phyloP scores from a whole-genome alignment of 345 rosid species.

The Gynandropsis gynandra region DNA sequence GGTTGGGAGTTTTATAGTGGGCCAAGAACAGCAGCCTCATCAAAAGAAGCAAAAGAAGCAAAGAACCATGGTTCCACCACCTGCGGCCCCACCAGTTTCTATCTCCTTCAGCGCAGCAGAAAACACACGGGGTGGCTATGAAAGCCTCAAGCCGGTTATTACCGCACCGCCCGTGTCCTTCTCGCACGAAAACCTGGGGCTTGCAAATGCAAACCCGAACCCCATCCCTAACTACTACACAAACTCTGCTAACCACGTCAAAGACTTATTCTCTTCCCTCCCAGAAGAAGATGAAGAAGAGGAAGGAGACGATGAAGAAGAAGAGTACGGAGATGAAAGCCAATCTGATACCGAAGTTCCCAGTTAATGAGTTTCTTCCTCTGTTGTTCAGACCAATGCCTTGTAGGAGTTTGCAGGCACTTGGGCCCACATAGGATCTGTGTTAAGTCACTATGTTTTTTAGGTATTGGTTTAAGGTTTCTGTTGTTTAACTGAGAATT shows the following conservation, averaged over 20 bases:
- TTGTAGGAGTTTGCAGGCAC: no score
- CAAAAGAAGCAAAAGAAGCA: constrained; percentile 52
- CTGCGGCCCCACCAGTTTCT: constrained; percentile 22
- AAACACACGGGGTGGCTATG: constrained; percentile 21
- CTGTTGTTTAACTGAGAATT: no score
- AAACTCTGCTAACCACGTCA: constrained; percentile 27
- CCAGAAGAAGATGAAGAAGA: constrained; percentile 22
- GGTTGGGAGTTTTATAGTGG: constrained; percentile 65
- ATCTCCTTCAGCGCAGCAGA: constrained; percentile 24
- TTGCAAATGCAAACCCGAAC: constrained; percentile 1
- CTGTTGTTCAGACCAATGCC: no score
- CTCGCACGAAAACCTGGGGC: constrained; percentile 16
- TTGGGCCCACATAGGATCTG: no score
- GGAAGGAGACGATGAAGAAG: constrained; percentile 22
- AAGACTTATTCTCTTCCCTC: constrained; percentile 26
- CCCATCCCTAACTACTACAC: constrained; percentile 16
- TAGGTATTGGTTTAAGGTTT: no score
- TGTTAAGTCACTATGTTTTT: no score
- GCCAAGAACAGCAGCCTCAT: constrained; percentile 25
- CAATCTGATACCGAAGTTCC: constrained; percentile 48
- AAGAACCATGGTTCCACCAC: constrained; percentile 10
- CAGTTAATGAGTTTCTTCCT: constrained; percentile 26
- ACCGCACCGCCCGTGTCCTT: constrained; percentile 23
- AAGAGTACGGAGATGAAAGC: constrained; percentile 46
- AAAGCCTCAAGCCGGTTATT: constrained; percentile 21